A percentile compares a stretch with the other conserved stretches of the same genome.
phyloP scores from a whole-genome alignment of 805 yeast genomes.

The Metschnikowia cubensis region DNA sequence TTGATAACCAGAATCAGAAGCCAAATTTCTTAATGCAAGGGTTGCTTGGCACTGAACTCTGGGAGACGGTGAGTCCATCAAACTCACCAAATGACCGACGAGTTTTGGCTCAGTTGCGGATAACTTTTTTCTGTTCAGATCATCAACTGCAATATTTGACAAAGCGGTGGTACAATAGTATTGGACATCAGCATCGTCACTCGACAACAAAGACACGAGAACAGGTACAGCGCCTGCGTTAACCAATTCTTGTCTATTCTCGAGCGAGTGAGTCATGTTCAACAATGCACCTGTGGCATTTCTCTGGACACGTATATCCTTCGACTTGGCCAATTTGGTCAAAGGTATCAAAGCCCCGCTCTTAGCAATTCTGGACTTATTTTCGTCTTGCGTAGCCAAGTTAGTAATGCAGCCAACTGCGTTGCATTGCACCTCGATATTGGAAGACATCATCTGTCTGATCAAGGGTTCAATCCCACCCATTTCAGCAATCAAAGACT shows the following conservation, averaged over 20 bases:
- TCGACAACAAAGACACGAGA: constrained; percentile 76
- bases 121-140: constrained; percentile 78
- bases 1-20: constrained; percentile 94
- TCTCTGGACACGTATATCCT: constrained; percentile 93
- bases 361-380: constrained; percentile 91
- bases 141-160: constrained; percentile 96
- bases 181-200: constrained; percentile 93
- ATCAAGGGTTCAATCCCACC: constrained; percentile 96
- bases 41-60: constrained; percentile 99
- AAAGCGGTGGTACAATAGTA: constrained; percentile 97
- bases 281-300: constrained; percentile 97
- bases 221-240: constrained; percentile 99
- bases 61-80: constrained; percentile 91
- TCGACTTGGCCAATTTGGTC: constrained; percentile 89
- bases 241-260: constrained; percentile 92
- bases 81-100: constrained; percentile 78
- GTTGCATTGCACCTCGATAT: constrained; percentile 97
- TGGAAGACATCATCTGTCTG: constrained; percentile 95
- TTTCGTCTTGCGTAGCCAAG: constrained; percentile 95
- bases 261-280: constrained; percentile 97
- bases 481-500: constrained; percentile 91
- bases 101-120: constrained; percentile 90
- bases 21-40: constrained; percentile 89
- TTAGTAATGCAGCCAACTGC: constrained; percentile 99
- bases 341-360: constrained; percentile 94